Evolutionary conservation across 371 early-diverging fungal species (phyloP), one percentile per base, ranked within the genome.

Genomic region (Syncephalastrum sp.): DNA sequence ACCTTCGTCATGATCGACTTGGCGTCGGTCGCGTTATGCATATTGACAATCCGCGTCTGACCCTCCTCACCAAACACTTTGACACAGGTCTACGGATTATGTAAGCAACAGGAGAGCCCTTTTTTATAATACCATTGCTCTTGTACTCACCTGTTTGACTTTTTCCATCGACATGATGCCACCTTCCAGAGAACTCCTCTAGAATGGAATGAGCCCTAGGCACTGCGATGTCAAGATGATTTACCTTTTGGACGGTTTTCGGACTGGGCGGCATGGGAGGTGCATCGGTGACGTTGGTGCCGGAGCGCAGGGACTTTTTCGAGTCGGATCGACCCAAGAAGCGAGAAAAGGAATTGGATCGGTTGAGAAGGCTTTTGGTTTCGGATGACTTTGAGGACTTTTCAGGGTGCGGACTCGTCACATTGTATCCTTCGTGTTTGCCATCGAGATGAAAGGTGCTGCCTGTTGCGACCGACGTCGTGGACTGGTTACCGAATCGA

Each of bases 1-100:
- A 88, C 83, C 54, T 80, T 82, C 49, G 70, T 71, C 74, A 86
- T 81, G 13, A 88, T 77, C 4, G 76, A 65, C 47, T 74, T 76
- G 7, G 84, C 79, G 38, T 81, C 83, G 19, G 69, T 65, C 5
- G 81, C 74, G 64, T 80, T 80, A 54, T 78, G 81, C 4, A 87
- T 77, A 61, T 84, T 79, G 19, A 89, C 85, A 33, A 85, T 82
- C 41, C 85, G 77, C 5, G 82, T 79, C 60, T 89, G 85, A 7
- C 83, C 81, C 46, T 83, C 86, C 45, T 87, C 86, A 13, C 86
- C 87, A 71, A 82, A 81, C 6, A 89, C 89, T 55, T 83, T 79
- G 38, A 89, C 83, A 45, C 83, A 85, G 42, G 82, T 74, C 77
- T 80, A 56, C n/a, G 23, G 23, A 54, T 16, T 15, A 38, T 8